phyloP scores from a whole-genome alignment of 371 early-diverging fungal genomes.

The Apophysomyces sp. region DNA sequence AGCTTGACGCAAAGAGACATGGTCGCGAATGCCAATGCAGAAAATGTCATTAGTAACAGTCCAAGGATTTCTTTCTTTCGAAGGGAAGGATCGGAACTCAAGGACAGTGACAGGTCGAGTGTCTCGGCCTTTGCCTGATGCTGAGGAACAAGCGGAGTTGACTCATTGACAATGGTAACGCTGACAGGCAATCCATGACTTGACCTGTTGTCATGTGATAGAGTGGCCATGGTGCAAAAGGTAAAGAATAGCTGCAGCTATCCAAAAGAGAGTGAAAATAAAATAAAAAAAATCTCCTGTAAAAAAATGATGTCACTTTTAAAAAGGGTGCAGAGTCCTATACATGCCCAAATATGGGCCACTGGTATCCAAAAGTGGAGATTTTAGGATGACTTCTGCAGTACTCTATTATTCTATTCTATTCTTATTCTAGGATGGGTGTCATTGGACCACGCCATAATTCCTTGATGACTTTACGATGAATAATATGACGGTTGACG shows the following conservation, averaged over 20 bases:
- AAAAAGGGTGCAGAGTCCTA: too few relatives aligned
- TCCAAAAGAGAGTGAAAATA: too few relatives aligned
- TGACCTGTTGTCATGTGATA: background rate
- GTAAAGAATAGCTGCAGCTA: background rate
- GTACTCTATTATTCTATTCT: background rate
- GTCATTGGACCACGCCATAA: slow-evolving; percentile 49
- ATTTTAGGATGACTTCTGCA: too few relatives aligned
- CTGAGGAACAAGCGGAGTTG: slow-evolving; percentile 20
- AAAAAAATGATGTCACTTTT: too few relatives aligned
- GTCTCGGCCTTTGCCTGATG: slow-evolving; percentile 1
- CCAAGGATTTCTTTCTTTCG: slow-evolving; percentile 19
- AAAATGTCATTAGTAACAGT: slow-evolving; percentile 56
- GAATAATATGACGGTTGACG: slow-evolving; percentile 45
- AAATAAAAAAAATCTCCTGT: too few relatives aligned
- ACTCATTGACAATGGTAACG: slow-evolving; percentile 25
- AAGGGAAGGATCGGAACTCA: slow-evolving; percentile 14
- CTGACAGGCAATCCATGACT: slow-evolving; percentile 10
- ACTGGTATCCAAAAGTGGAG: too few relatives aligned
- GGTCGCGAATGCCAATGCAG: slow-evolving; percentile 70
- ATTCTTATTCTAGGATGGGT: background rate
- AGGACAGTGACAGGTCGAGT: slow-evolving; percentile 5
- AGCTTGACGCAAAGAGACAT: slow-evolving; percentile 75
- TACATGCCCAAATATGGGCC: too few relatives aligned
- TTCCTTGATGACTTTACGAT: slow-evolving; percentile 39
- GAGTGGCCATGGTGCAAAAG: background rate